These are phyloP conservation scores for Xylaria sp. DNA, from an alignment of 2,329 filamentous ascomycete species.

Conservation along the genomic window DNA sequence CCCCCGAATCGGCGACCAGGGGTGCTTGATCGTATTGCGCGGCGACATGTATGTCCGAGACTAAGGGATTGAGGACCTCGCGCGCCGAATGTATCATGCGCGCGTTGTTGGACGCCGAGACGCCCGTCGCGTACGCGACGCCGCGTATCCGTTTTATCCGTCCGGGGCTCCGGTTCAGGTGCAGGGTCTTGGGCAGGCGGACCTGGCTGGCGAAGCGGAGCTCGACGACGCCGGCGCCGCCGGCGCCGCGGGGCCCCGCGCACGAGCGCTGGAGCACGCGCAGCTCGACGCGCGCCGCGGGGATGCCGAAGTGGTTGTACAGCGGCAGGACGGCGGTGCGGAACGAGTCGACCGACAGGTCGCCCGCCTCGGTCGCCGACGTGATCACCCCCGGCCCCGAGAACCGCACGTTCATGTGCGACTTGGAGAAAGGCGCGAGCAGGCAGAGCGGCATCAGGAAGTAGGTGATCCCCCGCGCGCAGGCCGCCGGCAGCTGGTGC, in stretches of 20 bases:
- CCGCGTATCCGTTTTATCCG: conserved; percentile 86
- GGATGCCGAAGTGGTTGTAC: conserved; percentile 87
- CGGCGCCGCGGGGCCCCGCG: conserved; percentile 71
- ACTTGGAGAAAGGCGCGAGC: conserved; percentile 90
- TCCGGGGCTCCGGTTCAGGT: conserved; percentile 79
- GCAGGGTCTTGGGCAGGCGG: conserved; percentile 88
- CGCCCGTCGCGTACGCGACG: conserved; percentile 91
- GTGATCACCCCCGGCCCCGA: conserved; percentile 92
- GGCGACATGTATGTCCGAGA: conserved; percentile 88
- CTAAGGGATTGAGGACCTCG: conserved; percentile 82
- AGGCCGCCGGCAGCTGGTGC: conserved; percentile 77
- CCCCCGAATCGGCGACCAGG: conserved; percentile 53
- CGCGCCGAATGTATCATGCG: conserved; percentile 92
- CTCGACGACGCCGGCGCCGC: conserved; percentile 91
- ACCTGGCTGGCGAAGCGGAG: conserved; percentile 92
- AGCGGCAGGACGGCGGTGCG: conserved; percentile 89
- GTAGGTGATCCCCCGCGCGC: conserved; percentile 83
- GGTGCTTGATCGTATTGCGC: conserved; percentile 73
- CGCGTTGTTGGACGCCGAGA: conserved; percentile 89
- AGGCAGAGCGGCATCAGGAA: conserved; percentile 89
- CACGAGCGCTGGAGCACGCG: conserved; percentile 81
- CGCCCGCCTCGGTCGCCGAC: conserved; percentile 77
- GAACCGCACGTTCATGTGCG: conserved; percentile 87
- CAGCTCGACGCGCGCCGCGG: conserved; percentile 77
- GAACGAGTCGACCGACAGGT: conserved; percentile 90